Evolutionary conservation across 352 stramenopile species (phyloP).

Genomic region (Pythium rhizo-oryzae): DNA sequence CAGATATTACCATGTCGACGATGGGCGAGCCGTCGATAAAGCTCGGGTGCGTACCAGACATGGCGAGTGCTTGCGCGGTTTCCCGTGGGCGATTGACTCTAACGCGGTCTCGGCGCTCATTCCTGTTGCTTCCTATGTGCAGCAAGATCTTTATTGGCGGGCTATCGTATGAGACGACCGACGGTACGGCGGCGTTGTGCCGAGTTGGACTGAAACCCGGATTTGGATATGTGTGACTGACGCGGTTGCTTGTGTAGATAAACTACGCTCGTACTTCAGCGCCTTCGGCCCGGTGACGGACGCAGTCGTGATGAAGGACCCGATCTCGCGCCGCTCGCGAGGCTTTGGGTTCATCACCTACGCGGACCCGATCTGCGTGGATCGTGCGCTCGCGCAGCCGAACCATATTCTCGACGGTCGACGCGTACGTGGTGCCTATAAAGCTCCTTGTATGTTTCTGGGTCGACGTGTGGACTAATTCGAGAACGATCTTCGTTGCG

Average conservation of each 20-base stretch:
- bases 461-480: background rate
- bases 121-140: background rate
- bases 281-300: slow-evolving; percentile 90
- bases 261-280: slow-evolving; percentile 90
- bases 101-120: background rate
- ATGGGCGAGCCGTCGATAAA: slow-evolving; percentile 45
- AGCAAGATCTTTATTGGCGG: slow-evolving; percentile 93
- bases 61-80: no score
- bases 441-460: background rate
- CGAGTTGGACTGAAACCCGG: background rate
- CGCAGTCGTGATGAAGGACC: slow-evolving; percentile 94
- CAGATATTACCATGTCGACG: background rate
- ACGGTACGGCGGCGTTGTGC: slow-evolving; percentile 48
- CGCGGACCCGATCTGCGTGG: slow-evolving; percentile 84
- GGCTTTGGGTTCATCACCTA: slow-evolving; percentile 96
- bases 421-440: slow-evolving; percentile 48
- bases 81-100: background rate
- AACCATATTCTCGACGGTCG: slow-evolving; percentile 92
- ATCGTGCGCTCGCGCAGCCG: slow-evolving; percentile 86
- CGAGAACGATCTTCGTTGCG: background rate
- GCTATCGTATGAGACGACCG: slow-evolving; percentile 90
- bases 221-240: background rate
- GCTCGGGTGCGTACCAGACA: slow-evolving; percentile 32
- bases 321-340: slow-evolving; percentile 88
- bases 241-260: slow-evolving; percentile 53